Conservation (phyloP, 2,329 filamentous ascomycete genomes). For the Colletotrichum trifolii region DNA sequence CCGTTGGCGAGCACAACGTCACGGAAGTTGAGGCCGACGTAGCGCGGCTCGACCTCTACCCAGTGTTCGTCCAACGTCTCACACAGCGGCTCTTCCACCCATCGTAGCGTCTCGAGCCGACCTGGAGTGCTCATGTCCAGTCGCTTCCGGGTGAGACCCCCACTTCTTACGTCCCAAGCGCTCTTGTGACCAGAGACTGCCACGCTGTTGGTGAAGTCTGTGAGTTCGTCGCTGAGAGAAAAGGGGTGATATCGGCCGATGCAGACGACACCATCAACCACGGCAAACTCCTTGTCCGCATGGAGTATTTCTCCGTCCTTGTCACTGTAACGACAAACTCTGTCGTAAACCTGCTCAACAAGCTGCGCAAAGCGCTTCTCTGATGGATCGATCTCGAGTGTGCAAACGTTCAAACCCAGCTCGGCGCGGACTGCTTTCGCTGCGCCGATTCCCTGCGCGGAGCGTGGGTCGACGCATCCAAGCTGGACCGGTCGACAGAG, state of each 20-base stretch:
- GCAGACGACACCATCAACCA: conserved; percentile 8
- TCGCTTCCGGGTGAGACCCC: background rate
- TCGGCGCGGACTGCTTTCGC: conserved; percentile 40
- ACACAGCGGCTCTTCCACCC: background rate
- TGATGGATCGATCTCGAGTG: conserved; percentile 8
- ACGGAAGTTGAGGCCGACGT: conserved; percentile 37
- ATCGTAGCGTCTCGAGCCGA: conserved; percentile 1
- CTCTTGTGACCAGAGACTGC: background rate
- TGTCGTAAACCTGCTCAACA: background rate
- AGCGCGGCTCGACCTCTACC: conserved; percentile 31
- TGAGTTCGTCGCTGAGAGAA: conserved; percentile 40
- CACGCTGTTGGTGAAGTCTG: conserved; percentile 1
- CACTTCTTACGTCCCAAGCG: background rate
- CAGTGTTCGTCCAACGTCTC: conserved; percentile 22
- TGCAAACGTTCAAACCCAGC: conserved; percentile 24
- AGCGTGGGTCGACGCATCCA: conserved; percentile 39
- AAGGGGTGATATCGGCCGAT: conserved; percentile 40
- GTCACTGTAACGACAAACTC: conserved; percentile 7
- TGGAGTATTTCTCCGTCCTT: conserved; percentile 5
- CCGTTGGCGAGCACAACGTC: conserved; percentile 32
- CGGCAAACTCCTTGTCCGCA: conserved; percentile 27
- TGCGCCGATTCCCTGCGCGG: conserved; percentile 37
- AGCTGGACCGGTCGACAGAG: conserved; percentile 39
- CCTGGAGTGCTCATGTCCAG: background rate
- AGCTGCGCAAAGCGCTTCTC: conserved; percentile 4